These are phyloP conservation scores for Amphibolis antarctica DNA, from an alignment of 106 monocot genomes.

Conservation along the genomic window DNA sequence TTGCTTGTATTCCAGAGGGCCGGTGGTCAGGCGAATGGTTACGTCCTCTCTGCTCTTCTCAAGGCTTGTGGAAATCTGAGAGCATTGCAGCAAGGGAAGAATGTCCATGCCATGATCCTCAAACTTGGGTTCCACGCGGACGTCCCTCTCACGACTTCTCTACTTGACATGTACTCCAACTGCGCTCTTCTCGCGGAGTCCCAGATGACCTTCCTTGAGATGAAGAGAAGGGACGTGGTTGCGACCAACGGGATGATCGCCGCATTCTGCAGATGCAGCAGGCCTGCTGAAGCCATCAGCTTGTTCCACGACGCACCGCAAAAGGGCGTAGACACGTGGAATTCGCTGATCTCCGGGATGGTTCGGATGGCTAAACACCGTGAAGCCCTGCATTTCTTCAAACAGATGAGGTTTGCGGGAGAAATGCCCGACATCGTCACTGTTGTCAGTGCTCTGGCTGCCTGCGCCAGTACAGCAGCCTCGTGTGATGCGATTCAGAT, in stretches of 20 bases:
- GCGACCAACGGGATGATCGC: conserved; percentile 9
- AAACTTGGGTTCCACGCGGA: conserved; percentile 1
- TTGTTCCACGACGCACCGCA: conserved; percentile 5
- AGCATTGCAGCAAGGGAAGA: conserved; percentile 3
- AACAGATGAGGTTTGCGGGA: conserved; percentile 1
- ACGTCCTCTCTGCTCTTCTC: conserved; percentile 2
- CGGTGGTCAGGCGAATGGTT: neutral
- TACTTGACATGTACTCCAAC: conserved; percentile 10
- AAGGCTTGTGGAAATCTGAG: conserved; percentile 8
- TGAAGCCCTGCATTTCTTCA: conserved; percentile 10
- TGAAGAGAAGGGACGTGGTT: neutral
- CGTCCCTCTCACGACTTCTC: conserved; percentile 7
- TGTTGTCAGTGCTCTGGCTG: conserved; percentile 1
- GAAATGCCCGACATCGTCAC: conserved; percentile 3
- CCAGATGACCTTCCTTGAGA: neutral
- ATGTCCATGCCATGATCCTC: neutral
- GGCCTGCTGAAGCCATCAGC: conserved; percentile 1
- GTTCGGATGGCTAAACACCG: neutral
- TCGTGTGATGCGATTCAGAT: neutral
- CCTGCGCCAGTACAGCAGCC: conserved; percentile 2
- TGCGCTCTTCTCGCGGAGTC: neutral
- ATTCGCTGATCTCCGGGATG: conserved; percentile 7
- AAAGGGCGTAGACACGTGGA: conserved; percentile 9
- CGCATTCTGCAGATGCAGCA: conserved; percentile 2
- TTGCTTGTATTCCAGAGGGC: neutral